phyloP scores from a whole-genome alignment of 164 flowering plant species.

The Platanus orientalis region DNA sequence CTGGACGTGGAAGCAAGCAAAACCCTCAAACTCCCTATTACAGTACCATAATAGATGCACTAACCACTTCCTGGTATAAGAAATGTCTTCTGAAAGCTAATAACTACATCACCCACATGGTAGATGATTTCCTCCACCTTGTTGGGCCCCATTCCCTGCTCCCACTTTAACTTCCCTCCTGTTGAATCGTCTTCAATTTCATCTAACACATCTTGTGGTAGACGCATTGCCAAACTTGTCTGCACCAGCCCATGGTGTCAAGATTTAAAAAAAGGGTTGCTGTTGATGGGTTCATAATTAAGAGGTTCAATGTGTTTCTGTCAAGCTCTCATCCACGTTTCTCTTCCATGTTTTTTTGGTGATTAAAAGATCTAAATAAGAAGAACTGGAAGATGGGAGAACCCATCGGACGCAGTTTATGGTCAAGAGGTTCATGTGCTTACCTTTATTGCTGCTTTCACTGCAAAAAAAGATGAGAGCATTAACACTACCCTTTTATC shows the following conservation, averaged over 20 bases:
- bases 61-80: slow-evolving; percentile 96
- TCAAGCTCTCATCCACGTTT: too few relatives aligned
- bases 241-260: slow-evolving; percentile 98
- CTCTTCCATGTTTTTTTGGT: too few relatives aligned
- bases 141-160: slow-evolving; percentile 99
- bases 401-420: too few relatives aligned
- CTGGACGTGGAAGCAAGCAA: slow-evolving; percentile 90
- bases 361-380: too few relatives aligned
- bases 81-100: slow-evolving; percentile 93
- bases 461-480: too few relatives aligned
- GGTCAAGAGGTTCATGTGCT: too few relatives aligned
- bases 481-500: too few relatives aligned
- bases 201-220: slow-evolving; percentile 95
- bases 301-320: too few relatives aligned
- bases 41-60: slow-evolving; percentile 90
- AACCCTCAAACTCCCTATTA: slow-evolving; percentile 97
- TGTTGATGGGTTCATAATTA: too few relatives aligned
- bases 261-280: too few relatives aligned
- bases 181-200: slow-evolving; percentile 99
- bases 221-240: slow-evolving; percentile 94
- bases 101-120: slow-evolving; percentile 90
- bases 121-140: slow-evolving; percentile 97
- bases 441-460: too few relatives aligned
- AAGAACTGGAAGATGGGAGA: too few relatives aligned
- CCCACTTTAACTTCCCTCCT: slow-evolving; percentile 99